Base-by-base conservation (phyloP, 768 basidiomycete species). In the Termitomyces sp. region DNA sequence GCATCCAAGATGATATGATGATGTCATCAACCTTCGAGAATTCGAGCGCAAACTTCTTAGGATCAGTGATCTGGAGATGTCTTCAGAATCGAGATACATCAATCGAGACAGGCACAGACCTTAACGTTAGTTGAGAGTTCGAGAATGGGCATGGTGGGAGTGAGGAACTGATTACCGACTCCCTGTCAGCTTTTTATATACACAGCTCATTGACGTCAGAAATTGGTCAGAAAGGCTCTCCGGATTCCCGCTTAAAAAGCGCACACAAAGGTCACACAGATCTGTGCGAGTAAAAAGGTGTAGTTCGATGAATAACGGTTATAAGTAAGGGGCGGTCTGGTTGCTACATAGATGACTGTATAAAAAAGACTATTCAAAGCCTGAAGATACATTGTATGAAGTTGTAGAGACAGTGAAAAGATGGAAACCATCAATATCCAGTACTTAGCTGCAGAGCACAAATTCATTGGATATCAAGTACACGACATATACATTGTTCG, bases 1-100 rank as follows among this genome's bases (percentile, higher is more conserved):
- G 41, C 57, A 49, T 47, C 40, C 50, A 33, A 32, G 23, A 9
- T 55, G 28, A 26, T 48, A 23, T 48, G 49, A 49, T 18, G 14
- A 56, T 43, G 50, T 30, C 10, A 57, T 64, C 23, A 62, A 82
- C 86, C 77, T 83, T 80, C 54, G 85, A 84, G 66, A 88, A 82
- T 60, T 85, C 80, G 16, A 78, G 71, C 33, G 72, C 70, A 38
- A 82, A 78, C 4, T 69, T 72, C 64, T 75, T 79, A 41, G 74
- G 64, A 57, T 82, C 74, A 4, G 66, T 41, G 56, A 80, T 56
- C 78, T 60, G 50, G 20, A 41, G 20, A 26, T n/a, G 36, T 35
- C 40, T 54, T 54, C n/a, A 60, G 38, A 26, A 32, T 56, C 26
- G 52, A 26, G 18, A 20, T 47, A 14, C 30, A 32, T 35, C n/a